Evolutionary conservation across 495 filamentous ascomycete species (phyloP).

Genomic region (Halenospora varia): DNA sequence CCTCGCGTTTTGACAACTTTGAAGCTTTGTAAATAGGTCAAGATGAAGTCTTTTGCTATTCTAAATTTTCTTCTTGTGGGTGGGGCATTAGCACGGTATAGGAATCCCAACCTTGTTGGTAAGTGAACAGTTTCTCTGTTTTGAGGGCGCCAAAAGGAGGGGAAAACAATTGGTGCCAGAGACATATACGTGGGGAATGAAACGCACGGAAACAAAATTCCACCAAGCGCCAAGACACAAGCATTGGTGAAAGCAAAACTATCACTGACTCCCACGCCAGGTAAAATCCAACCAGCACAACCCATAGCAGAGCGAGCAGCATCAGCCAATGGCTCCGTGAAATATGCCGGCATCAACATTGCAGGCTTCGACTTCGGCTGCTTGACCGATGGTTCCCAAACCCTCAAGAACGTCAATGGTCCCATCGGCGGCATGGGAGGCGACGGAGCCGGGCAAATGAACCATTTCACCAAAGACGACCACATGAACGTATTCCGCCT

Average conservation of each 20-base stretch:
- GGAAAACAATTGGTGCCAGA: too few relatives aligned
- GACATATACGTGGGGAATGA: too few relatives aligned
- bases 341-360: constrained; percentile 23
- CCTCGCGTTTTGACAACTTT: not conserved
- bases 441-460: constrained; percentile 42
- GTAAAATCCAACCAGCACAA: not conserved
- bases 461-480: constrained; percentile 42
- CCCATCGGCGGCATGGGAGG: constrained; percentile 28
- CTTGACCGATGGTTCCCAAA: constrained; percentile 42
- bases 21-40: not conserved
- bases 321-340: not conserved
- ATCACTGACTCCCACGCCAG: too few relatives aligned
- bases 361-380: constrained; percentile 47
- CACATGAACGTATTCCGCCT: constrained; percentile 49
- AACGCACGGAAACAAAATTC: too few relatives aligned
- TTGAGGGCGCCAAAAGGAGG: not conserved
- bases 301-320: not conserved
- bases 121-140: not conserved
- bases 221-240: too few relatives aligned
- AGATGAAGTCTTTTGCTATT: not conserved
- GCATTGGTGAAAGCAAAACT: too few relatives aligned
- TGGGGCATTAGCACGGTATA: not conserved
- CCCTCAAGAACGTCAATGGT: constrained; percentile 25
- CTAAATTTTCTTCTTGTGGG: not conserved
- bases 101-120: not conserved